Percentiles rank a stretch among this genome's conserved stretches.
These are phyloP conservation scores for Ogataea pignaliae DNA, from an alignment of 805 yeast genomes.

Conservation along the genomic window DNA sequence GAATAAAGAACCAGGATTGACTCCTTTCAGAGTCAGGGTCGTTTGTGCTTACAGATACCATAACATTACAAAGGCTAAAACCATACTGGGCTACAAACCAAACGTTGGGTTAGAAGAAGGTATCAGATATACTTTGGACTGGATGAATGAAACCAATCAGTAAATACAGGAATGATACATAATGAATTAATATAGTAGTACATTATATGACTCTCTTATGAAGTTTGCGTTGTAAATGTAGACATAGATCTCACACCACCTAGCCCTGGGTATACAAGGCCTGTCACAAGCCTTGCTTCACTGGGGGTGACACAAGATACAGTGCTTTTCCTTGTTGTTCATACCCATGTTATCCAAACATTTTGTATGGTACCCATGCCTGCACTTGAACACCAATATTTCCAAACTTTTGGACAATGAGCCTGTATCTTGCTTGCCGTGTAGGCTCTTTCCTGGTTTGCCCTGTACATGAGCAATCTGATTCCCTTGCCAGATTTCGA, in stretches of 20 bases:
- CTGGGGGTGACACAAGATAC: slow-evolving; percentile 37
- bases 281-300: no score
- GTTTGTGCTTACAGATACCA: slow-evolving; percentile 94
- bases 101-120: slow-evolving; percentile 75
- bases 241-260: no score
- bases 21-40: slow-evolving; percentile 90
- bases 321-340: slow-evolving; percentile 23
- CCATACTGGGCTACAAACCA: slow-evolving; percentile 73
- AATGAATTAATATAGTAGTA: no score
- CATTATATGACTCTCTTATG: no score
- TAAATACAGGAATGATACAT: slow-evolving; percentile 1
- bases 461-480: slow-evolving; percentile 7
- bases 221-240: no score
- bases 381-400: slow-evolving; percentile 56
- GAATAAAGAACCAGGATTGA: slow-evolving; percentile 87
- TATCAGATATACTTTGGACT: slow-evolving; percentile 69
- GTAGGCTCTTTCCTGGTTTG: slow-evolving; percentile 4
- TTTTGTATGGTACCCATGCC: slow-evolving; percentile 58
- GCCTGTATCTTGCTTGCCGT: background rate
- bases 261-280: no score
- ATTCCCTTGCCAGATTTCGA: slow-evolving; percentile 53
- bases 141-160: slow-evolving; percentile 71
- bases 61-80: slow-evolving; percentile 83
- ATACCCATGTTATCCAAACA: slow-evolving; percentile 51
- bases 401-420: slow-evolving; percentile 17